These are phyloP conservation scores for Rutstroemia sp. DNA, from an alignment of 2,329 filamentous ascomycete genomes.

Conservation along the genomic window DNA sequence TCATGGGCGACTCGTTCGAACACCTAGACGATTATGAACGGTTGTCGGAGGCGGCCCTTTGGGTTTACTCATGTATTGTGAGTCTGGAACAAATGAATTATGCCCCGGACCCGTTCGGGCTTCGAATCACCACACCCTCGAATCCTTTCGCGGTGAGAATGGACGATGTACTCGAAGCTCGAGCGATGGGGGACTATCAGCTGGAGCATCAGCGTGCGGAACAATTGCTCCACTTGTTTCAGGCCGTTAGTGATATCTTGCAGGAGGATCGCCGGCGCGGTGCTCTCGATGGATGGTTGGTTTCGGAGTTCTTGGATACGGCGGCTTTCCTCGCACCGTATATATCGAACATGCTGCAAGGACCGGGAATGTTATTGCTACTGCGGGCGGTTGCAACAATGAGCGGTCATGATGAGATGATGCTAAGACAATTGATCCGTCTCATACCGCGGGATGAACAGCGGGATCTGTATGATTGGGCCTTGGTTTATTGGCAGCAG, in stretches of 20 bases:
- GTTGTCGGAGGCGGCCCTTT: not conserved
- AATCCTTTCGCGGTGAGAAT: not conserved
- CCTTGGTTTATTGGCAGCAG: not conserved
- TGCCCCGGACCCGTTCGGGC: not conserved
- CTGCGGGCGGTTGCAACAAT: conserved; percentile 4
- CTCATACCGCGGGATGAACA: not conserved
- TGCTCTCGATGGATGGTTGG: not conserved
- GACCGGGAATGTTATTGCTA: conserved; percentile 4
- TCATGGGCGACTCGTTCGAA: not conserved
- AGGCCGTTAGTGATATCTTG: conserved; percentile 3
- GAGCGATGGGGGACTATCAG: not conserved
- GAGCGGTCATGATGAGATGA: conserved; percentile 2
- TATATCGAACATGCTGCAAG: not conserved
- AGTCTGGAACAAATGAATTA: not conserved
- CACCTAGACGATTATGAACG: not conserved
- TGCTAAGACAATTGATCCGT: not conserved
- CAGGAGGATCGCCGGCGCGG: not conserved
- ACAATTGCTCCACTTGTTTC: conserved; percentile 6
- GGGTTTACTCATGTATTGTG: not conserved
- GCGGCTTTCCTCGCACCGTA: not conserved
- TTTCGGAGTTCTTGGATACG: conserved; percentile 3
- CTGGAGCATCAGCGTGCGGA: not conserved
- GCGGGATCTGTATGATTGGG: not conserved
- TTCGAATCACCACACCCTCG: not conserved
- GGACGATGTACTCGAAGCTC: not conserved